Base-by-base conservation (phyloP, 2,329 filamentous ascomycete genomes). In the Verticillium nubilum region DNA sequence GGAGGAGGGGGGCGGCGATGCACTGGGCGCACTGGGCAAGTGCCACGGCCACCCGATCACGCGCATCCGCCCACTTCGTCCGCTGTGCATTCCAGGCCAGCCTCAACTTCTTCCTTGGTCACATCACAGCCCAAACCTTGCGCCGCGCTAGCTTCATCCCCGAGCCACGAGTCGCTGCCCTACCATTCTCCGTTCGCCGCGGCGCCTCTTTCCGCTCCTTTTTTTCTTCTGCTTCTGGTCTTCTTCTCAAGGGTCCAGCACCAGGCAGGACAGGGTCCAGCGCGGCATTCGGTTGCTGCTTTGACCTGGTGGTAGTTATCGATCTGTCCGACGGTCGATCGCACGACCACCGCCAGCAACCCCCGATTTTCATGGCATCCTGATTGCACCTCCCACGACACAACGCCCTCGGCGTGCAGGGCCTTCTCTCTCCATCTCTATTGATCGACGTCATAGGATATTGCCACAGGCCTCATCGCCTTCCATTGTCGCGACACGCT, bases 311-410 rank as follows among this genome's bases (percentile, higher is more conserved):
- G 42, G 42, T 19, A 50, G 42, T 50, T 31, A 54, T 54, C 52
- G 13, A 23, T 31, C 52, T 31, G n/a, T 54, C 52, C 58, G 37
- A 56, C 60, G 60, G 61, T 58, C 60, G 62, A 63, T 63, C 60
- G 62, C 62, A 60, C 62, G 61, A 63, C 60, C 60, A 33, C 28
- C 28, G 52, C 27, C 52, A 27, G 52, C 26, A 23, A 23, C 5
- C 62, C 58, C 61, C 56, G 60, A 60, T 63, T 62, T 63, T 63
- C 60, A 63, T 63, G 62, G 60, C 62, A 60, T 58, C 52, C 52
- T 63, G 60, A 63, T 57, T 50, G 42, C 42, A 31, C 60, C 56
- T 63, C 61, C 62, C 61, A 50, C 58, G 56, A 58, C 60, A 63
- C 61, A 53, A 53, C 42, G 19, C 58, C 54, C 60, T 60, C 57